Evolutionary conservation across 768 basidiomycete species (phyloP).

Genomic region (Ramaria rubella): DNA sequence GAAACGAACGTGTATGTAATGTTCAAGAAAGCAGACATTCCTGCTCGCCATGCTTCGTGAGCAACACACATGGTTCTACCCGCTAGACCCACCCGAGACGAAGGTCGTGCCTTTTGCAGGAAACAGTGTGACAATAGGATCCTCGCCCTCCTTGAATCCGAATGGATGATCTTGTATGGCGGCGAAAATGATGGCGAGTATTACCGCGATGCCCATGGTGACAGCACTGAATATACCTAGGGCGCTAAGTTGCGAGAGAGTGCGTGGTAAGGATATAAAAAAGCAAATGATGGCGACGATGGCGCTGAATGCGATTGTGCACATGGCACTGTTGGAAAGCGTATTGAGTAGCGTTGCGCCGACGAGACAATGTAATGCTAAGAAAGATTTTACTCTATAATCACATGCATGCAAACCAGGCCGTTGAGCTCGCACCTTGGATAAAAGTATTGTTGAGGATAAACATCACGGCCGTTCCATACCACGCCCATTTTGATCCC

Average conservation of each 20-base stretch:
- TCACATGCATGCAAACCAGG: neutral
- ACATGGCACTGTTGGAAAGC: slow-evolving; percentile 34
- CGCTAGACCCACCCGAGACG: slow-evolving; percentile 26
- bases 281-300: slow-evolving; percentile 35
- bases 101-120: slow-evolving; percentile 35
- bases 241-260: slow-evolving; percentile 34
- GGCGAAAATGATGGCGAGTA: slow-evolving; percentile 37
- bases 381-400: slow-evolving; percentile 4
- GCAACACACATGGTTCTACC: neutral
- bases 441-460: slow-evolving; percentile 51
- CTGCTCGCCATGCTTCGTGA: slow-evolving; percentile 14
- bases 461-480: slow-evolving; percentile 45
- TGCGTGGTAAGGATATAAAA: slow-evolving; percentile 38
- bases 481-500: slow-evolving; percentile 41
- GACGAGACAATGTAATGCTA: slow-evolving; percentile 40
- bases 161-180: slow-evolving; percentile 37
- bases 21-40: slow-evolving; percentile 42
- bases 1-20: slow-evolving; percentile 39
- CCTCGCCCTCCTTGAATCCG: slow-evolving; percentile 31
- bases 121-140: slow-evolving; percentile 32
- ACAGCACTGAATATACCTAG: slow-evolving; percentile 35
- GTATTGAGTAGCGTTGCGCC: slow-evolving; percentile 43
- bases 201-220: slow-evolving; percentile 42
- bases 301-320: slow-evolving; percentile 35
- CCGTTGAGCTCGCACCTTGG: slow-evolving; percentile 30